Percentiles rank a stretch among this genome's conserved stretches.
phyloP scores from a whole-genome alignment of 2,329 filamentous ascomycete genomes.

The Pseudocercospora pini-densiflorae region DNA sequence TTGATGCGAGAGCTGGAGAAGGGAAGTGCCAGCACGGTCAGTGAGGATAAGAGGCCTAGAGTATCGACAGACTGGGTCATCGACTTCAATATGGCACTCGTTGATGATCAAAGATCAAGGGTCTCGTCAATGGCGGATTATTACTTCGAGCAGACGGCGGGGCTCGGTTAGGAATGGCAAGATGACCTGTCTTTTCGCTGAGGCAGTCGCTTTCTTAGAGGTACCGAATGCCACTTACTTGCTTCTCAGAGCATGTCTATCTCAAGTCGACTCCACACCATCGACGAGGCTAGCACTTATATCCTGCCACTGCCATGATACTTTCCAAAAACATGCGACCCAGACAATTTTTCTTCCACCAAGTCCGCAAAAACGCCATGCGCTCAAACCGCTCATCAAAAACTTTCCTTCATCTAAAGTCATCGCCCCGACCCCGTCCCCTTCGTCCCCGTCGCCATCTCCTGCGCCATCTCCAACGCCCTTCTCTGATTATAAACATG shows the following conservation, averaged over 20 bases:
- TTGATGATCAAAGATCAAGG: neutral
- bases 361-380: too few species aligned
- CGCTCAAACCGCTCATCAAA: too few species aligned
- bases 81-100: neutral
- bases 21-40: neutral
- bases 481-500: conserved; percentile 14
- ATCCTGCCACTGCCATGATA: too few species aligned
- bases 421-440: neutral
- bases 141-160: neutral
- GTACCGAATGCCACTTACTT: too few species aligned
- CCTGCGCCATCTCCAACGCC: conserved; percentile 15
- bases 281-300: too few species aligned
- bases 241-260: too few species aligned
- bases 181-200: too few species aligned
- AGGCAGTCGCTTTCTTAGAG: neutral
- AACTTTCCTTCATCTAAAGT: too few species aligned
- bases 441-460: neutral
- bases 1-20: neutral
- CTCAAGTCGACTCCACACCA: too few species aligned
- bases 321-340: too few species aligned
- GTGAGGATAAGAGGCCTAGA: neutral
- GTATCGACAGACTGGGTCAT: neutral
- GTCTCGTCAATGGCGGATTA: neutral
- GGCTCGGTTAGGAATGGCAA: too few species aligned
- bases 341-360: too few species aligned